phyloP scores from a whole-genome alignment of 2,329 filamentous ascomycete genomes.

The Pseudogymnoascus sp. region DNA sequence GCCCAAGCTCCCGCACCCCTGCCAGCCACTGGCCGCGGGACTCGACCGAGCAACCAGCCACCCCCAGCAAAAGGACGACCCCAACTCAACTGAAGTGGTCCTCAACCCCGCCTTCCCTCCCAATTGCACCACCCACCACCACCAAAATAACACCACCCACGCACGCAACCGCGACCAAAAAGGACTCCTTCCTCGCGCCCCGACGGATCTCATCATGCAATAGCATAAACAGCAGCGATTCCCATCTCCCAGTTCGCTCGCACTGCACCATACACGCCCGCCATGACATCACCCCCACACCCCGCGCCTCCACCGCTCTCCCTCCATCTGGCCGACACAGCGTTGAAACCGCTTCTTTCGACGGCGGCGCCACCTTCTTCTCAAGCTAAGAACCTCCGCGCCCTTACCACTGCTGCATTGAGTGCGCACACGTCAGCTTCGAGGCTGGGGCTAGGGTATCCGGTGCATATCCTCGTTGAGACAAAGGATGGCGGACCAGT shows the following conservation, averaged over 20 bases:
- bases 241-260: background rate
- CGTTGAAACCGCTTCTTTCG: constrained; percentile 52
- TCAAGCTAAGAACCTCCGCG: constrained; percentile 34
- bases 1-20: constrained; percentile 7
- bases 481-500: constrained; percentile 37
- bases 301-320: constrained; percentile 32
- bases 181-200: background rate
- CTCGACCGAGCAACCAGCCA: constrained; percentile 5
- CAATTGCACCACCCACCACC: constrained; percentile 10
- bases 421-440: constrained; percentile 47
- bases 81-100: background rate
- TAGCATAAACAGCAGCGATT: constrained; percentile 2
- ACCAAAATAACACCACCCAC: constrained; percentile 3
- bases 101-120: constrained; percentile 5
- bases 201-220: constrained; percentile 6
- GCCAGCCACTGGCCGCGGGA: constrained; percentile 7
- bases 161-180: constrained; percentile 5
- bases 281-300: constrained; percentile 16
- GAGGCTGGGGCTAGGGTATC: constrained; percentile 47
- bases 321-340: constrained; percentile 52
- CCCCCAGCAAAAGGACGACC: constrained; percentile 2
- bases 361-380: constrained; percentile 27
- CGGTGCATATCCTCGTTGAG: constrained; percentile 54
- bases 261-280: background rate
- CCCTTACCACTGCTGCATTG: constrained; percentile 48